Evolutionary conservation across 2,329 filamentous ascomycete species (phyloP).

Genomic region (Phaeophleospora eucalypticola): DNA sequence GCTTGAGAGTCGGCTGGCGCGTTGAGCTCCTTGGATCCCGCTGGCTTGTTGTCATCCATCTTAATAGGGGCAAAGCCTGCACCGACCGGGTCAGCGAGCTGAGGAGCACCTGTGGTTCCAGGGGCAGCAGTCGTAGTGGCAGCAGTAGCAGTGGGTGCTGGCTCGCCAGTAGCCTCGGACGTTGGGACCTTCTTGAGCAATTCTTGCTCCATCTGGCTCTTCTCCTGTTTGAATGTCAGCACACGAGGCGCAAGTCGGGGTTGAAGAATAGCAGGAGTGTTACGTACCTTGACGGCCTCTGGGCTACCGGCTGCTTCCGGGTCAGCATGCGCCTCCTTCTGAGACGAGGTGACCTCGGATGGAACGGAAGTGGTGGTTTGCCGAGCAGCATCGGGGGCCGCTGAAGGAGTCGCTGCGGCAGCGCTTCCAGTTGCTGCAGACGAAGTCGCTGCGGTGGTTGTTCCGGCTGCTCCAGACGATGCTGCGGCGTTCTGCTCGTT

Average conservation of each 20-base stretch:
- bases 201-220: conserved; percentile 70
- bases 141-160: conserved; percentile 40
- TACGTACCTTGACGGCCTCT: conserved; percentile 53
- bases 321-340: conserved; percentile 38
- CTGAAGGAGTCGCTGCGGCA: not conserved
- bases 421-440: not conserved
- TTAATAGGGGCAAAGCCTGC: conserved; percentile 23
- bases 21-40: conserved; percentile 29
- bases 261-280: no score
- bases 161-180: conserved; percentile 41
- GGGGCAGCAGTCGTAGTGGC: conserved; percentile 35
- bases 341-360: conserved; percentile 27
- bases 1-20: conserved; percentile 31
- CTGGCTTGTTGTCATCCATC: conserved; percentile 21
- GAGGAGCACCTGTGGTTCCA: conserved; percentile 26
- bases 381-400: not conserved
- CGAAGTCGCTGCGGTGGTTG: not conserved
- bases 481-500: conserved; percentile 8
- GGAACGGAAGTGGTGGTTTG: conserved; percentile 23
- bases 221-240: conserved; percentile 46
- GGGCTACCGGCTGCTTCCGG: conserved; percentile 70
- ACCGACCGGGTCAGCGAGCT: conserved; percentile 26
- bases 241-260: no score
- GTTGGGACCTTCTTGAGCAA: conserved; percentile 58
- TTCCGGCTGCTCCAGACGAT: not conserved